phyloP scores from a whole-genome alignment of 2,329 filamentous ascomycete genomes.

The Calonectria pteridis region DNA sequence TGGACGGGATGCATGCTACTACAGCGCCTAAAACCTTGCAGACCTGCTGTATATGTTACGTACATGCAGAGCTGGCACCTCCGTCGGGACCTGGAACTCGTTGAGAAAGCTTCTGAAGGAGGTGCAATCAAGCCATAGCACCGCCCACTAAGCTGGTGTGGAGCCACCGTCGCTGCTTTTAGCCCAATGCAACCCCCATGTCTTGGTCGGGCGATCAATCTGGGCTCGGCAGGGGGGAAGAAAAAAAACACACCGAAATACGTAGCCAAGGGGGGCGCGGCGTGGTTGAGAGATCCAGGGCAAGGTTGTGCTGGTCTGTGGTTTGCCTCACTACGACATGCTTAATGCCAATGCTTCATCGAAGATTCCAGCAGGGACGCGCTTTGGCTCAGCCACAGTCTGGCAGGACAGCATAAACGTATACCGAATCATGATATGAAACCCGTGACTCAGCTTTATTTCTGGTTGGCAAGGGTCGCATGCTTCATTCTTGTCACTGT shows the following conservation, averaged over 20 bases:
- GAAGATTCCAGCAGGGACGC: background rate
- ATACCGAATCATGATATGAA: slow-evolving; percentile 7
- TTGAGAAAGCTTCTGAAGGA: slow-evolving; percentile 34
- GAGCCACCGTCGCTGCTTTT: slow-evolving; percentile 18
- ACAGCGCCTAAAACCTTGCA: background rate
- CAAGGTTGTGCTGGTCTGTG: background rate
- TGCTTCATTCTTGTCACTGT: background rate
- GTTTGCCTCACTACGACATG: background rate
- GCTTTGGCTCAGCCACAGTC: slow-evolving; percentile 10
- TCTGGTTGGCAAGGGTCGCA: background rate
- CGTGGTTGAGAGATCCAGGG: slow-evolving; percentile 7
- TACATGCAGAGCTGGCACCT: background rate
- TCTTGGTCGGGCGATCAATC: slow-evolving; percentile 26
- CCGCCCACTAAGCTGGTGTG: slow-evolving; percentile 7
- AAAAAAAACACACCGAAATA: background rate
- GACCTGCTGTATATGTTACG: slow-evolving; percentile 5
- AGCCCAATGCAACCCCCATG: slow-evolving; percentile 8
- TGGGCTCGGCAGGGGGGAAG: slow-evolving; percentile 22
- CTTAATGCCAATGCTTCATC: background rate
- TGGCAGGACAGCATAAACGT: background rate
- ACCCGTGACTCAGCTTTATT: slow-evolving; percentile 20
- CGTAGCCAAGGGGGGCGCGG: background rate
- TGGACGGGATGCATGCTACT: background rate
- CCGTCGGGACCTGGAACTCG: slow-evolving; percentile 35
- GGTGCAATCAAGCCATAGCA: background rate